Evolutionary conservation across 805 yeast species (phyloP).

Genomic region (Hemisphaericaspora nanyangensis): DNA sequence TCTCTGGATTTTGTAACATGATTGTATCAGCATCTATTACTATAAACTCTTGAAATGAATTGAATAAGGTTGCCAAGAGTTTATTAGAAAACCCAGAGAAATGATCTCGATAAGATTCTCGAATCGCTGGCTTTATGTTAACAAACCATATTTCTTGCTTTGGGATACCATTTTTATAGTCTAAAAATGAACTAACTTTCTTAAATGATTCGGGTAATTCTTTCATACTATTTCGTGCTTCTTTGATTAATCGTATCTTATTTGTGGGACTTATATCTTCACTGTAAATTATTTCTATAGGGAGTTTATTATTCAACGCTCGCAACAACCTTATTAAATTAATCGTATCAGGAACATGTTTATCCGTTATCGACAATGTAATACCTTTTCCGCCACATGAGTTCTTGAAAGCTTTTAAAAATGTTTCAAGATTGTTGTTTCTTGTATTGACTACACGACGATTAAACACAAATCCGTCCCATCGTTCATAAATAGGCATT

Average conservation of each 20-base stretch:
- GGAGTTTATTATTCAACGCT: slow-evolving; percentile 23
- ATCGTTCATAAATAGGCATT: slow-evolving; percentile 37
- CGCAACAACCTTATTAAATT: slow-evolving; percentile 25
- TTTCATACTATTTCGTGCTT: slow-evolving; percentile 13
- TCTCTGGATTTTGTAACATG: slow-evolving; percentile 34
- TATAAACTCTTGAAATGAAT: slow-evolving; percentile 46
- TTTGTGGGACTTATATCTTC: slow-evolving; percentile 17
- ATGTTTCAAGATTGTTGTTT: slow-evolving; percentile 11
- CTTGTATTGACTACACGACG: background rate
- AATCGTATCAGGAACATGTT: slow-evolving; percentile 17
- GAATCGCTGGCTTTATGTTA: slow-evolving; percentile 18
- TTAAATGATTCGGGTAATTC: slow-evolving; percentile 19
- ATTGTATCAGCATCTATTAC: slow-evolving; percentile 52
- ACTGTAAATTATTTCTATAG: slow-evolving; percentile 27
- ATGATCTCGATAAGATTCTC: slow-evolving; percentile 13
- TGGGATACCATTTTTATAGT: slow-evolving; percentile 19
- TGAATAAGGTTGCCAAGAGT: slow-evolving; percentile 43
- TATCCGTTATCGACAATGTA: slow-evolving; percentile 26
- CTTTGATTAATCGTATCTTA: slow-evolving; percentile 16
- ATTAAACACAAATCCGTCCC: slow-evolving; percentile 29
- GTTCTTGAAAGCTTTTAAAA: slow-evolving; percentile 24
- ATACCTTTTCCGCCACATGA: slow-evolving; percentile 28
- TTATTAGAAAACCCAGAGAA: slow-evolving; percentile 45
- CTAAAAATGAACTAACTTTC: slow-evolving; percentile 9
- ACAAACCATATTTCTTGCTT: slow-evolving; percentile 30